Base-by-base conservation (phyloP, 2,329 filamentous ascomycete species). In the Diaporthe citri region DNA sequence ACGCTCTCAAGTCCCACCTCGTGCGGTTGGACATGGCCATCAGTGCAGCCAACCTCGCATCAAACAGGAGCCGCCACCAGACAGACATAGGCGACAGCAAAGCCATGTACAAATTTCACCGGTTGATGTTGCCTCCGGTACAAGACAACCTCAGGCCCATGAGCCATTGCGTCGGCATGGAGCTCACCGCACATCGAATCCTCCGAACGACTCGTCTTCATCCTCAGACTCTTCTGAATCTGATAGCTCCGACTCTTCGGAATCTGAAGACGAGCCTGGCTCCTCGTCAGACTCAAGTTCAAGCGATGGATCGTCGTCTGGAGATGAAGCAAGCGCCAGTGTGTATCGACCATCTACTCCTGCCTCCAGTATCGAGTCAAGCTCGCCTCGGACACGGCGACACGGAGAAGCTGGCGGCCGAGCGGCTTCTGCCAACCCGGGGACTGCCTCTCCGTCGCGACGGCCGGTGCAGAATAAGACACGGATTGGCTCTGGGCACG, bases 261-360 rank as follows among this genome's bases (percentile, higher is more conserved):
- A 56, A 25, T 52, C 56, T 39, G 43, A 67, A 31, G 51, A 36
- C 25, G 48, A 39, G 12, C 22, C 46, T 13, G 28, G 22, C 20
- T 60, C 56, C 2, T 57, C 56, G n/a, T 60, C 57, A 3, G 48
- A 39, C 39, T 71, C 67, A 17, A 43, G 17, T 22, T n/a, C 25
- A 15, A 59, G 48, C 39, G 48, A 57, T 2, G 36, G 5, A n/a
- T 72, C 73, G 20, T 74, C 73, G 5, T 74, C 67, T 31, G 52
- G 48, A 25, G 57, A 66, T 28, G 66, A 74, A 9, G 59, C 66
- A 34, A 51, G 36, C 17, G 43, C 48, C 3, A 69, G 57, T 52
- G 43, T 51, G 7, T 59, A 74, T 13, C 39, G 28, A 2, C 66
- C 72, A 6, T 46, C 64, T 15, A 71, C 48, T 22, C 31, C 55